These are phyloP conservation scores for Gautieria morchelliformis DNA, from an alignment of 768 basidiomycete genomes.

Conservation along the genomic window DNA sequence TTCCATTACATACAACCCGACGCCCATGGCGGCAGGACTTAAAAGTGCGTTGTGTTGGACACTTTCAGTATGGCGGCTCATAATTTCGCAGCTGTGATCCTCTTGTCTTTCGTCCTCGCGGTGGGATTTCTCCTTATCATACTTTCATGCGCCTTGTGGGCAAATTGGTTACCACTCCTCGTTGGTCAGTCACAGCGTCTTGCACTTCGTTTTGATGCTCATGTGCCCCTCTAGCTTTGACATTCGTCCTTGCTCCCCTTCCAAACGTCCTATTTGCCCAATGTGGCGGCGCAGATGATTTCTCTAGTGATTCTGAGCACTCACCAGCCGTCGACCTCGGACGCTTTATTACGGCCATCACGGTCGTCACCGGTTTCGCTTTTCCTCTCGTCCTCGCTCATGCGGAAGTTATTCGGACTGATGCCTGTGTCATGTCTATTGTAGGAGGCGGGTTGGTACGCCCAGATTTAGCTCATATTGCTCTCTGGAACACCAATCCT, in stretches of 20 bases:
- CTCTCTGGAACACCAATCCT: constrained; percentile 1
- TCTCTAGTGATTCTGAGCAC: constrained; percentile 55
- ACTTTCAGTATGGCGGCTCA: background rate
- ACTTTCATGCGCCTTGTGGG: constrained; percentile 90
- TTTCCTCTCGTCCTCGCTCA: constrained; percentile 89
- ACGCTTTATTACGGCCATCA: constrained; percentile 82
- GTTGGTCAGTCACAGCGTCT: constrained; percentile 57
- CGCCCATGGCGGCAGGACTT: constrained; percentile 50
- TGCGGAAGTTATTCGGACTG: constrained; percentile 73
- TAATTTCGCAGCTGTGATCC: constrained; percentile 69
- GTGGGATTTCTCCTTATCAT: constrained; percentile 98
- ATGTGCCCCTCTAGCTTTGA: constrained; percentile 51
- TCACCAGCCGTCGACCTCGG: constrained; percentile 79
- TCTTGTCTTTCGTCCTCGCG: constrained; percentile 94
- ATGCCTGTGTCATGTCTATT: constrained; percentile 91
- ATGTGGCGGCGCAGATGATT: constrained; percentile 82
- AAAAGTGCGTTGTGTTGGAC: constrained; percentile 43
- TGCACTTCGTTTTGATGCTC: background rate
- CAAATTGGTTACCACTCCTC: constrained; percentile 93
- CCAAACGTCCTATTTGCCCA: constrained; percentile 93
- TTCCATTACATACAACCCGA: background rate
- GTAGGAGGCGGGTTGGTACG: constrained; percentile 75
- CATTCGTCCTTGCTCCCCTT: constrained; percentile 90
- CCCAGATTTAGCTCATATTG: constrained; percentile 1
- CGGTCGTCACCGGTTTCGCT: constrained; percentile 91